Evolutionary conservation across 129 eudicot genomes (phyloP).

Genomic region (Flaveria sonorensis): DNA sequence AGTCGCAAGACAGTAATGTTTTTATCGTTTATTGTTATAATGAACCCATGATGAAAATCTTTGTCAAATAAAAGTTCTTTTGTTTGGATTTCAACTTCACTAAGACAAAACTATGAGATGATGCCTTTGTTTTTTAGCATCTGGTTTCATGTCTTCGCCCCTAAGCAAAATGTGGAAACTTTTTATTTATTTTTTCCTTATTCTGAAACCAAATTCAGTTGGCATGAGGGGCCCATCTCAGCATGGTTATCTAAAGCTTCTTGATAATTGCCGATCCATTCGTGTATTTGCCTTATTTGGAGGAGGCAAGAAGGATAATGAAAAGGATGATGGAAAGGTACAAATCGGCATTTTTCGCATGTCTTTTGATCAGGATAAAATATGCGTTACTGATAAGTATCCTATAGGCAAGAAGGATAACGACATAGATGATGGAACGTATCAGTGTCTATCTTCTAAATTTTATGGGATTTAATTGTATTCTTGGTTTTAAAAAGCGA

Average conservation of each 20-base stretch:
- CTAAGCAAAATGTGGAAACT: background rate
- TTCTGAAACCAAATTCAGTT: constrained; percentile 38
- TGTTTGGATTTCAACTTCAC: background rate
- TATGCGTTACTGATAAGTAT: constrained; percentile 6
- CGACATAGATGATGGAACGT: no score
- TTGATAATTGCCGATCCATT: constrained; percentile 48
- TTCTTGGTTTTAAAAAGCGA: no score
- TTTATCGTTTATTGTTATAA: background rate
- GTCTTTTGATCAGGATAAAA: background rate
- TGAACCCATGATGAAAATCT: background rate
- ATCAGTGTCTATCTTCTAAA: background rate
- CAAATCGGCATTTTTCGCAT: constrained; percentile 40
- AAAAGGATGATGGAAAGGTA: constrained; percentile 63
- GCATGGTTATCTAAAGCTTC: constrained; percentile 27
- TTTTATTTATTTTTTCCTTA: background rate
- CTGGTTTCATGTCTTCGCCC: constrained; percentile 4
- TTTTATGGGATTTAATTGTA: background rate
- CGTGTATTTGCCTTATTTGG: constrained; percentile 66
- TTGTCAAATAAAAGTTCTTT: background rate
- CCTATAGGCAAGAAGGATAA: no score
- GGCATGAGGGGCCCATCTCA: constrained; percentile 41
- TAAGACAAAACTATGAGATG: background rate
- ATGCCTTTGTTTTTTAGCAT: background rate
- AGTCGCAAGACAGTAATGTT: background rate
- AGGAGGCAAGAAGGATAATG: constrained; percentile 81